A percentile compares a stretch with the other conserved stretches of the same genome.
These are phyloP conservation scores for Russula vinacea DNA, from an alignment of 768 basidiomycete genomes.

Conservation along the genomic window DNA sequence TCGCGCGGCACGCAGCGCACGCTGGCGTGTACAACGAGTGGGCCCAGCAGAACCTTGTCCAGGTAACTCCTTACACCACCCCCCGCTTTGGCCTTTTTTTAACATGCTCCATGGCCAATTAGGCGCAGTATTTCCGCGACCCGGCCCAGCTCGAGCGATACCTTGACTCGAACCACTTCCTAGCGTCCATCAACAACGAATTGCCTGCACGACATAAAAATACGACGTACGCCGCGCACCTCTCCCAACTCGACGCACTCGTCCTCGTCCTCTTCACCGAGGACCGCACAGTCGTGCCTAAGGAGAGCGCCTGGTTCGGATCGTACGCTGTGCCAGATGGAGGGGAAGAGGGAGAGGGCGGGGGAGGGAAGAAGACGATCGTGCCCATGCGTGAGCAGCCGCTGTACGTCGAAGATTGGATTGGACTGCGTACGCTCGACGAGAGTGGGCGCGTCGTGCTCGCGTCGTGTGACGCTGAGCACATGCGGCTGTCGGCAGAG, in stretches of 20 bases:
- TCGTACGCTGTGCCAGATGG: conserved; percentile 47
- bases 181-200: conserved; percentile 80
- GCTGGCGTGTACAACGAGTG: conserved; percentile 67
- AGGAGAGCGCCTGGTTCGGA: conserved; percentile 86
- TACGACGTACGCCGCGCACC: conserved; percentile 54
- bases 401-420: conserved; percentile 77
- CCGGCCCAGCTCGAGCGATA: conserved; percentile 57
- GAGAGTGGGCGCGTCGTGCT: conserved; percentile 58
- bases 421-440: conserved; percentile 71
- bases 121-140: conserved; percentile 90
- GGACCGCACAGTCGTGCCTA: conserved; percentile 77
- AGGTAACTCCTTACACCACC: conserved; percentile 38
- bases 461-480: conserved; percentile 63
- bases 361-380: conserved; percentile 37
- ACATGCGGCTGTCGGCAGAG: conserved; percentile 60
- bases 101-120: background rate
- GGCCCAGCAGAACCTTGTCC: conserved; percentile 73
- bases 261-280: conserved; percentile 70
- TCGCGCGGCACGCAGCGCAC: conserved; percentile 59
- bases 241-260: conserved; percentile 60
- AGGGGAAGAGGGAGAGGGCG: conserved; percentile 34
- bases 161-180: conserved; percentile 58
- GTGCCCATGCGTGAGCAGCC: conserved; percentile 72
- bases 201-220: conserved; percentile 48
- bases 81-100: background rate